Evolutionary conservation across 2,329 filamentous ascomycete species (phyloP).

Genomic region (Nemania bipapillata): DNA sequence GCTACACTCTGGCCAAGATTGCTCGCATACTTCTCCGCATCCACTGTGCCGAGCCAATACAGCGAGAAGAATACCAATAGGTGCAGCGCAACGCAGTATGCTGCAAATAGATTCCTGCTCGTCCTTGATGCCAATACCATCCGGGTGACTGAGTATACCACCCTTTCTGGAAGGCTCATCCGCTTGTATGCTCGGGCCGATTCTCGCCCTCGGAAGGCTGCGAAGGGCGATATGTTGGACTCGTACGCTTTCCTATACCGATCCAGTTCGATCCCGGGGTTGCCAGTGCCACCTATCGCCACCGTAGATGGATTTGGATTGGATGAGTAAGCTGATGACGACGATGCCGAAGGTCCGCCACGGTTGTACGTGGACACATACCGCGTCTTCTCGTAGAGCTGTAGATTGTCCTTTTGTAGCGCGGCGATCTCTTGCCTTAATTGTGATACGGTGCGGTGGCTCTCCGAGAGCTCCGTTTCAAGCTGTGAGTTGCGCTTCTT

Average conservation of each 20-base stretch:
- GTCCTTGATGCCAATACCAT: conserved; percentile 90
- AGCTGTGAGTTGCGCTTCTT: conserved; percentile 94
- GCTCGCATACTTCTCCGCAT: conserved; percentile 71
- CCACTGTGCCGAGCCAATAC: conserved; percentile 80
- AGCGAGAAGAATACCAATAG: conserved; percentile 86
- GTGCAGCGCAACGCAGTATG: conserved; percentile 89
- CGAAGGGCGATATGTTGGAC: conserved; percentile 93
- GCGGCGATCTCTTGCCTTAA: conserved; percentile 90
- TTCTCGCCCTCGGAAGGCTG: conserved; percentile 93
- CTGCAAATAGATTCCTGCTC: conserved; percentile 92
- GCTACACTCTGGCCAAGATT: conserved; percentile 63
- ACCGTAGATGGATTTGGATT: conserved; percentile 82
- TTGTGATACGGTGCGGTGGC: conserved; percentile 82
- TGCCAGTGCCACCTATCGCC: conserved; percentile 65
- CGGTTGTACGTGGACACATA: conserved; percentile 95
- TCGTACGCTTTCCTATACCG: conserved; percentile 94
- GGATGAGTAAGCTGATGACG: conserved; percentile 70
- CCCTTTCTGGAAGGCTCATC: conserved; percentile 90
- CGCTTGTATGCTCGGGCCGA: conserved; percentile 88
- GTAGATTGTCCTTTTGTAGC: conserved; percentile 94
- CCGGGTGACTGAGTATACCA: conserved; percentile 88
- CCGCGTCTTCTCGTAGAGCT: conserved; percentile 95
- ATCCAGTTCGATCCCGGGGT: conserved; percentile 76
- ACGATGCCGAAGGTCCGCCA: conserved; percentile 68
- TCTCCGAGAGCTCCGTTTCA: conserved; percentile 87